Evolutionary conservation across 2,329 filamentous ascomycete genomes (phyloP).

Genomic region (Rutstroemia sp.): DNA sequence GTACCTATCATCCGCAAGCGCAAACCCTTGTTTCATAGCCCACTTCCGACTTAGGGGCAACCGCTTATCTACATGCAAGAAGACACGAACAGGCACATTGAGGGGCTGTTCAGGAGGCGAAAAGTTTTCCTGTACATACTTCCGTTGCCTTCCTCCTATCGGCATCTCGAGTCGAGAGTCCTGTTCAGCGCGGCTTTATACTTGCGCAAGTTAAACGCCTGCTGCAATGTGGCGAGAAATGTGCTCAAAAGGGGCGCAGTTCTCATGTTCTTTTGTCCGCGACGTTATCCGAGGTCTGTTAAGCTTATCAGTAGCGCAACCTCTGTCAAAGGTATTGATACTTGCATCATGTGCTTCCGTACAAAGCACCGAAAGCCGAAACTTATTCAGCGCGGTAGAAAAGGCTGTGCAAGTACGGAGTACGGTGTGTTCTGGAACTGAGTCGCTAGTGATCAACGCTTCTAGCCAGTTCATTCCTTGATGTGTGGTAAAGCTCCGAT

Average conservation of each 20-base stretch:
- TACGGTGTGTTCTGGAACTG: not conserved
- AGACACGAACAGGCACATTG: not conserved
- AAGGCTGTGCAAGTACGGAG: not conserved
- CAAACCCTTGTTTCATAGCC: not conserved
- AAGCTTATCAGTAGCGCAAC: too few species aligned
- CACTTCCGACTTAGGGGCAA: not conserved
- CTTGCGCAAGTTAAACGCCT: not conserved
- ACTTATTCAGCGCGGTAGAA: not conserved
- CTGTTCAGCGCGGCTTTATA: not conserved
- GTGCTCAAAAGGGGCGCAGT: not conserved
- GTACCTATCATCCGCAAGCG: not conserved
- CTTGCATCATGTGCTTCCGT: not conserved
- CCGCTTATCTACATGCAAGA: not conserved
- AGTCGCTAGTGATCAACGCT: not conserved
- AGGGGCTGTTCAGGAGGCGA: not conserved
- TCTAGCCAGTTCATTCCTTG: too few species aligned
- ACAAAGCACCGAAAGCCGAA: not conserved
- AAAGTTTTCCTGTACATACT: not conserved
- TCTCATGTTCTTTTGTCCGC: too few species aligned
- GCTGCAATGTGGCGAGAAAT: not conserved
- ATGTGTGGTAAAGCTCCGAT: not conserved
- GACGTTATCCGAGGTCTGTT: too few species aligned
- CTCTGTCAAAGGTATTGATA: too few species aligned
- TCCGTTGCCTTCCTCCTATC: not conserved
- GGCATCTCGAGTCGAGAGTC: too few species aligned